Evolutionary conservation across 2,329 filamentous ascomycete genomes (phyloP).

Genomic region (Domatiomyces catenatus): DNA sequence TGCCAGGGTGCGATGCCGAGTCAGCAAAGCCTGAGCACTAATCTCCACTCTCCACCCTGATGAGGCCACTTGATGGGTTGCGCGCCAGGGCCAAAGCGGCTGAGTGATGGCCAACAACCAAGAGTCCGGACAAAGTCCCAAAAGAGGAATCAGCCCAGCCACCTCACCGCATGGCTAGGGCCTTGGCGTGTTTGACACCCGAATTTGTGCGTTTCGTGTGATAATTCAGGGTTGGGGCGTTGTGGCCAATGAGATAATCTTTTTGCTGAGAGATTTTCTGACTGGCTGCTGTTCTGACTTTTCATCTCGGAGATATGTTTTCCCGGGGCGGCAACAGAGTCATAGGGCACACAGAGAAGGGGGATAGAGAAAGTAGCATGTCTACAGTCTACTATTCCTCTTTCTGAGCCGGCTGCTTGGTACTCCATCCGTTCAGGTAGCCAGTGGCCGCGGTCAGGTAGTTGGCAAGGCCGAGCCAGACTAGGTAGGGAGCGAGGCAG

Average conservation of each 20-base stretch:
- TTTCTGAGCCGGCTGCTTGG: constrained; percentile 22
- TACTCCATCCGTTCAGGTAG: constrained; percentile 53
- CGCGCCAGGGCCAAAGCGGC: neutral
- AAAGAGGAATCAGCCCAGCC: neutral
- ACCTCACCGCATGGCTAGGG: neutral
- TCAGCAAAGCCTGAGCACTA: no score
- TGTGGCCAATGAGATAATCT: neutral
- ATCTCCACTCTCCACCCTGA: no score
- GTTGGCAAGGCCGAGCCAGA: constrained; percentile 74
- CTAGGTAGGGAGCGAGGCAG: constrained; percentile 66
- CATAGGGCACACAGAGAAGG: no score
- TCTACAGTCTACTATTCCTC: constrained; percentile 1
- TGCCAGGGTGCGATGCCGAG: no score
- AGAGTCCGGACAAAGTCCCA: neutral
- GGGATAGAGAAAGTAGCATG: no score
- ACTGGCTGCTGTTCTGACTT: neutral
- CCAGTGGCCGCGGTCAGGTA: constrained; percentile 62
- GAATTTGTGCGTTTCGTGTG: neutral
- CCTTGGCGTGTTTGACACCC: neutral
- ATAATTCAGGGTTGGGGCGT: neutral
- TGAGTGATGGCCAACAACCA: neutral
- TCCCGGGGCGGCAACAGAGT: no score
- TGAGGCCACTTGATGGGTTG: neutral
- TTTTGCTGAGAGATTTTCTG: neutral
- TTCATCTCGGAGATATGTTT: no score